Conservation (phyloP, 202 grass and related monocot genomes). For the Saccharum hybrid region DNA sequence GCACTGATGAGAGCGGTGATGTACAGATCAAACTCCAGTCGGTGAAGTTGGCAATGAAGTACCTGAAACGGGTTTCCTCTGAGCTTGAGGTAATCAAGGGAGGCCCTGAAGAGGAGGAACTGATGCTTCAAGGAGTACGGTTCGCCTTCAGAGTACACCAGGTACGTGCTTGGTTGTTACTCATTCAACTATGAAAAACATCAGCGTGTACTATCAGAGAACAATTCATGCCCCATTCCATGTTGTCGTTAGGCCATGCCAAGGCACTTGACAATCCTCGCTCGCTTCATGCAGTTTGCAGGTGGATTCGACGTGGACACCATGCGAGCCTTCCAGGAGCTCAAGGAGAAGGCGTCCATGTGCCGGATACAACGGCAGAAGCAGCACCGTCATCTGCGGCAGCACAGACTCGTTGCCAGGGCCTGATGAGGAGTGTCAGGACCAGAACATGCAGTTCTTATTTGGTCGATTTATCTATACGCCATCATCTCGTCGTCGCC, state of each 20-base stretch:
- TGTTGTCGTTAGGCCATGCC: neutral
- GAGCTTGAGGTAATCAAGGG: slow-evolving; percentile 69
- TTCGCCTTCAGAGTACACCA: slow-evolving; percentile 98
- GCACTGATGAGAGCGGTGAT: slow-evolving; percentile 26
- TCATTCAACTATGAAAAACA: neutral
- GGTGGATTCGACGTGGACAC: slow-evolving; percentile 92
- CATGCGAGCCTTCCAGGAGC: slow-evolving; percentile 94
- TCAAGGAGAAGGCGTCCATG: slow-evolving; percentile 87
- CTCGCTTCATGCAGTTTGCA: slow-evolving; percentile 69
- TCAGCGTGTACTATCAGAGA: neutral
- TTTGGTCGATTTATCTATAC: neutral
- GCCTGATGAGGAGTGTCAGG: slow-evolving; percentile 59
- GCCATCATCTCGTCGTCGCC: slow-evolving; percentile 3
- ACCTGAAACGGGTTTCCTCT: slow-evolving; percentile 85
- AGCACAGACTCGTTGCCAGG: slow-evolving; percentile 64
- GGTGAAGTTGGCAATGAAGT: slow-evolving; percentile 85
- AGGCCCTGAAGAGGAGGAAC: slow-evolving; percentile 80
- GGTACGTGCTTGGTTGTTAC: neutral
- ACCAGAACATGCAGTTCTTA: slow-evolving; percentile 10
- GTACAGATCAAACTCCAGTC: slow-evolving; percentile 88
- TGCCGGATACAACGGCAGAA: slow-evolving; percentile 62
- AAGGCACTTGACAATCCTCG: neutral
- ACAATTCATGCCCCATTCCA: neutral
- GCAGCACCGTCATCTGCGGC: slow-evolving; percentile 50
- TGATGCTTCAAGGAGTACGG: slow-evolving; percentile 92